phyloP scores from a whole-genome alignment of 768 basidiomycete genomes.

The Russula sp. region DNA sequence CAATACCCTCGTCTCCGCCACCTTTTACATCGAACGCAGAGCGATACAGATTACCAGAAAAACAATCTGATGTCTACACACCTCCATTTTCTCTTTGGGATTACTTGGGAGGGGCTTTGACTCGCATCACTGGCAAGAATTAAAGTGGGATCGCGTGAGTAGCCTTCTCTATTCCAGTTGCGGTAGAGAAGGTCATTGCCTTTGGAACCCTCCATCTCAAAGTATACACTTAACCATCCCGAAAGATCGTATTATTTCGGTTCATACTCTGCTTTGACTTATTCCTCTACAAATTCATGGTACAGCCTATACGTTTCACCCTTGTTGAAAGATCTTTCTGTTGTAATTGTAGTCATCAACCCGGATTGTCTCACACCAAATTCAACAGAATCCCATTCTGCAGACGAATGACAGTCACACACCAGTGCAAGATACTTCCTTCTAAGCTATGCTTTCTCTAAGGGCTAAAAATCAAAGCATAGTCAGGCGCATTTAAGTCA shows the following conservation, averaged over 20 bases:
- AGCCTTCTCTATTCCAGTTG: constrained; percentile 94
- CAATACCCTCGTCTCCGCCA: constrained; percentile 42
- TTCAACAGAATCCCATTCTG: no score
- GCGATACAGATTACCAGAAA: constrained; percentile 21
- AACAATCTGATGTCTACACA: constrained; percentile 31
- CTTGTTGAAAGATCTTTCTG: no score
- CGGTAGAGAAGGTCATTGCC: constrained; percentile 82
- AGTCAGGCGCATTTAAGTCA: no score
- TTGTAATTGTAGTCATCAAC: no score
- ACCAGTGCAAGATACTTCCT: no score
- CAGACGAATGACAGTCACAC: no score
- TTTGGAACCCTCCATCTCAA: not conserved
- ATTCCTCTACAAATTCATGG: constrained; percentile 96
- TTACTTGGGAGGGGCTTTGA: constrained; percentile 87
- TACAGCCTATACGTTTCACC: constrained; percentile 84
- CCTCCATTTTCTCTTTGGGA: constrained; percentile 87
- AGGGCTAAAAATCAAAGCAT: no score
- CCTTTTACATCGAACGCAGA: constrained; percentile 7
- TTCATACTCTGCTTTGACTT: constrained; percentile 93
- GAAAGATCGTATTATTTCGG: constrained; percentile 86
- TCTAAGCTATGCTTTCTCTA: no score
- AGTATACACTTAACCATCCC: not conserved
- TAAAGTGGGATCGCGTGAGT: constrained; percentile 94
- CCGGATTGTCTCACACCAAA: no score
- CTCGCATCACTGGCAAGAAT: constrained; percentile 88